These are phyloP conservation scores for Tetracladium marchalianum DNA, from an alignment of 495 filamentous ascomycete species.

Conservation along the genomic window DNA sequence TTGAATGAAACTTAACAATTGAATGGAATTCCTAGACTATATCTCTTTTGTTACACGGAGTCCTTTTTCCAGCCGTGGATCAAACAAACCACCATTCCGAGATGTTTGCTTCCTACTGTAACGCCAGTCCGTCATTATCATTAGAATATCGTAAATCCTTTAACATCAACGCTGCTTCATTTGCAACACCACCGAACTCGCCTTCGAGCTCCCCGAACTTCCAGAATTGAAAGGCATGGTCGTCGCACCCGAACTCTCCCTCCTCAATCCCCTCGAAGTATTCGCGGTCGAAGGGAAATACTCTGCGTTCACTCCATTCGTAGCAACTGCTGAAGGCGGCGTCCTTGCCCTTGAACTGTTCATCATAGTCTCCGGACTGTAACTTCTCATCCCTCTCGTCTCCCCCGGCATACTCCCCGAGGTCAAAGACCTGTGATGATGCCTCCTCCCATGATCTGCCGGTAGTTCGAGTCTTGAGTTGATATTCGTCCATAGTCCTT, in stretches of 20 bases:
- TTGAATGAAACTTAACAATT: background rate
- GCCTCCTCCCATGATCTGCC: slow-evolving; percentile 18
- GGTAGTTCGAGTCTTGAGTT: slow-evolving; percentile 66
- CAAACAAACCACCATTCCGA: too few species aligned
- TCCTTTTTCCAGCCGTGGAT: too few species aligned
- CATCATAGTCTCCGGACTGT: slow-evolving; percentile 13
- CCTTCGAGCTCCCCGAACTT: slow-evolving; percentile 14
- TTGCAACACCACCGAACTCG: slow-evolving; percentile 4
- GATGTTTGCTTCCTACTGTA: too few species aligned
- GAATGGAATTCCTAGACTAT: too few species aligned
- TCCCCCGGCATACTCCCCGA: slow-evolving; percentile 8
- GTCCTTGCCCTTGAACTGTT: slow-evolving; percentile 30
- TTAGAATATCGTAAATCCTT: background rate
- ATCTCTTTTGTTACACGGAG: too few species aligned
- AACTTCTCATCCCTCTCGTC: slow-evolving; percentile 1
- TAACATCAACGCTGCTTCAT: slow-evolving; percentile 13
- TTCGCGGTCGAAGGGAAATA: slow-evolving; percentile 10
- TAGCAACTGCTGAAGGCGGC: slow-evolving; percentile 16
- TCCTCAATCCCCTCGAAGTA: slow-evolving; percentile 5
- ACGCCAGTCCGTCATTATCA: too few species aligned
- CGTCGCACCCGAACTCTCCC: background rate
- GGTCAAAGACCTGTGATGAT: slow-evolving; percentile 15
- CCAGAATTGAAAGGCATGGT: background rate
- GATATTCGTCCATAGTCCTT: slow-evolving; percentile 60
- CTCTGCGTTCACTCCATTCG: slow-evolving; percentile 4